Percentiles rank a stretch among this genome's conserved stretches.
phyloP scores from a whole-genome alignment of 768 basidiomycete species.

The Termitomyces sp. region DNA sequence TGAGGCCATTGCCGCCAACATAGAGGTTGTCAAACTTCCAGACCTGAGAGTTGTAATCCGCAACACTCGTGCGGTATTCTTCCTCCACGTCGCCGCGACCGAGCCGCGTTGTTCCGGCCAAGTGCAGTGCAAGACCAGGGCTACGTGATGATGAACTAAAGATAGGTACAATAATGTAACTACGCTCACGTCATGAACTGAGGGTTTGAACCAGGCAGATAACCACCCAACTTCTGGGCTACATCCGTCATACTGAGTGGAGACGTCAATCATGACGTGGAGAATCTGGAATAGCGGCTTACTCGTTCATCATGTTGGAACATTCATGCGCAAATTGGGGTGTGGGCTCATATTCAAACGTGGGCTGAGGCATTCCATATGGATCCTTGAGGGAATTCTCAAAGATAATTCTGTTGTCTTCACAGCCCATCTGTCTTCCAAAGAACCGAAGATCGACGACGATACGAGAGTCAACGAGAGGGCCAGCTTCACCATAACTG shows the following conservation, averaged over 20 bases:
- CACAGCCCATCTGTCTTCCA: background rate
- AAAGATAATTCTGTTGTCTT: background rate
- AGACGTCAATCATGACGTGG: background rate
- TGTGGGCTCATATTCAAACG: background rate
- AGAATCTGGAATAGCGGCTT: background rate
- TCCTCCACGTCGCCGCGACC: background rate
- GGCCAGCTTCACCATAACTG: constrained; percentile 29
- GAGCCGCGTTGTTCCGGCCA: background rate
- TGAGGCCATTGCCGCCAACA: constrained; percentile 1
- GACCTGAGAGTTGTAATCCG: background rate
- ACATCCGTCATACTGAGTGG: background rate
- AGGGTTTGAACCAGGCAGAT: background rate
- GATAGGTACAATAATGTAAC: background rate
- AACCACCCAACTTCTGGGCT: background rate
- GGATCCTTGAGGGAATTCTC: background rate
- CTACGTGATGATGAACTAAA: background rate
- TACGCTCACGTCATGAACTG: constrained; percentile 4
- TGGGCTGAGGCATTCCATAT: constrained; percentile 5
- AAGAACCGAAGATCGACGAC: constrained; percentile 22
- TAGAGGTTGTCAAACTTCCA: background rate
- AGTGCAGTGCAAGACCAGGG: background rate
- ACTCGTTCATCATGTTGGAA: background rate
- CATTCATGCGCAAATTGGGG: background rate
- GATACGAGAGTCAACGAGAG: constrained; percentile 25
- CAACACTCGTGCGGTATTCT: background rate